Evolutionary conservation across 495 filamentous ascomycete genomes (phyloP).

Genomic region (Cenococcum geophilum): DNA sequence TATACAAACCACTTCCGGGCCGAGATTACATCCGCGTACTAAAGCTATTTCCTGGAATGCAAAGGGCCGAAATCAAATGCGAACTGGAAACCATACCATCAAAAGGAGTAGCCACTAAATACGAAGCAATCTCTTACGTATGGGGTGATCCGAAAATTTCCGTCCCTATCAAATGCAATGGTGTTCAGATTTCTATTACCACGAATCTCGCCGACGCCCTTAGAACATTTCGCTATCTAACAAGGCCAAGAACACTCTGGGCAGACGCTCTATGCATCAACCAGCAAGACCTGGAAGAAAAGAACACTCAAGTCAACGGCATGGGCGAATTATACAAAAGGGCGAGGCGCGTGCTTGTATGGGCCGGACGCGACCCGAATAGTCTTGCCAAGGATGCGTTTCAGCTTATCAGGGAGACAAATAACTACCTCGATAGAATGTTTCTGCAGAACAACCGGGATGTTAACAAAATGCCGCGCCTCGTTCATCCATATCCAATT

Average conservation of each 20-base stretch:
- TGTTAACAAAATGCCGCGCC: background rate
- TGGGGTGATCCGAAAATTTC: slow-evolving; percentile 8
- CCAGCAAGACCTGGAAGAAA: slow-evolving; percentile 9
- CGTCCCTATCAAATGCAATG: background rate
- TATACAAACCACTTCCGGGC: too few species aligned
- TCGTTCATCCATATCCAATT: background rate
- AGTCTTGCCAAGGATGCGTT: background rate
- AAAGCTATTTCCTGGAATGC: background rate
- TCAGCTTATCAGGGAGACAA: background rate
- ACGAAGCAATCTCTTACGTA: slow-evolving; percentile 19
- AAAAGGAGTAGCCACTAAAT: background rate
- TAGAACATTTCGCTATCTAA: background rate
- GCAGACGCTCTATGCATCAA: slow-evolving; percentile 16
- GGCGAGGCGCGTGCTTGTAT: slow-evolving; percentile 7
- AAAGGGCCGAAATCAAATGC: background rate
- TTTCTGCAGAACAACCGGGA: background rate
- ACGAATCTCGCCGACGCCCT: slow-evolving; percentile 6
- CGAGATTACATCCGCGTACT: background rate
- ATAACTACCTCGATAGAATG: background rate
- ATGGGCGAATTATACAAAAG: slow-evolving; percentile 7
- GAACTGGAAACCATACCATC: background rate
- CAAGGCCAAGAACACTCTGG: slow-evolving; percentile 1
- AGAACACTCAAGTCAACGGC: slow-evolving; percentile 6
- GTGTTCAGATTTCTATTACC: background rate
- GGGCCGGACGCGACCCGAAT: slow-evolving; percentile 4